Base-by-base conservation (phyloP, 768 basidiomycete genomes). In the Trametopsis cervina region DNA sequence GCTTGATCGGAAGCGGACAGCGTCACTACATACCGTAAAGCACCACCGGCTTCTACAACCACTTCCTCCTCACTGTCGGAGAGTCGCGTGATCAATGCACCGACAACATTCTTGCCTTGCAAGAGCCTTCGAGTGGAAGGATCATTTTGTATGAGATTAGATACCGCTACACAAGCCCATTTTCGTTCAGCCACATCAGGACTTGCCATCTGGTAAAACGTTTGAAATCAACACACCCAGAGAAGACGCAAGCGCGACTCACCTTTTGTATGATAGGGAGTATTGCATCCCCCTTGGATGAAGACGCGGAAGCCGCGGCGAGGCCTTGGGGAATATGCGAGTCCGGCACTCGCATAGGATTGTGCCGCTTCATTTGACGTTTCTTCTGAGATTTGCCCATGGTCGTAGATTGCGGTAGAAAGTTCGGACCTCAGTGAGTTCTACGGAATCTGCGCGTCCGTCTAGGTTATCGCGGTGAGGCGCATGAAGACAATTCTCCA, bases 381-480 rank as follows among this genome's bases (percentile, higher is more conserved):
- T 94, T 90, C 69, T 94, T 95, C 62, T 94, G 91, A 35, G 89
- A 81, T 67, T 95, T 96, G 57, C 91, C 93, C 93, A 97, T 97
- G 23, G 39, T 50, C 29, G n/a, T n/a, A n/a, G n/a, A n/a, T n/a
- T n/a, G n/a, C n/a, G n/a, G n/a, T n/a, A n/a, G n/a, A n/a, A n/a
- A n/a, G n/a, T n/a, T n/a, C n/a, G n/a, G n/a, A n/a, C n/a, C n/a
- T n/a, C n/a, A n/a, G n/a, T n/a, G n/a, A n/a, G n/a, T n/a, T n/a
- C n/a, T n/a, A n/a, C n/a, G n/a, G n/a, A n/a, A n/a, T n/a, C n/a
- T n/a, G n/a, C n/a, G n/a, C n/a, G n/a, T n/a, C n/a, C n/a, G n/a
- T n/a, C n/a, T n/a, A n/a, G n/a, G n/a, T n/a, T n/a, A n/a, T n/a
- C n/a, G n/a, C n/a, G n/a, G n/a, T n/a, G n/a, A n/a, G n/a, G n/a